Conservation (phyloP, 2,329 filamentous ascomycete genomes). For the Chaetomium olivaceum region DNA sequence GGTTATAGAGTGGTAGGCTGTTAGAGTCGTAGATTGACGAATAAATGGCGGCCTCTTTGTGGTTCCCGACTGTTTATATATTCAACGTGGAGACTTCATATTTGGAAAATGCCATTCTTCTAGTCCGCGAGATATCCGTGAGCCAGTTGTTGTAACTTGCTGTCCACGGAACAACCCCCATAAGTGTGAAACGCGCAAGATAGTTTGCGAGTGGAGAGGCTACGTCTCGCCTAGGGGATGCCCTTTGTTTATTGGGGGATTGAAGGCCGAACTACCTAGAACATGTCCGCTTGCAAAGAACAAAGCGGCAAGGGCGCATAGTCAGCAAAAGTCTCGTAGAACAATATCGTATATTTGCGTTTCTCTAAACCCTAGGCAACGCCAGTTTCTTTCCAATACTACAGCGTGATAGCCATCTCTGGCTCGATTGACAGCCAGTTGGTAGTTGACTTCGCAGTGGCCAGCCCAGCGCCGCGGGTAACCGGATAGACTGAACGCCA, state of each 20-base stretch:
- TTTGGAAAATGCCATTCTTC: neutral
- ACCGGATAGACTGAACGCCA: too few relatives aligned
- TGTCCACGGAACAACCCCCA: neutral
- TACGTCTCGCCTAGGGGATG: neutral
- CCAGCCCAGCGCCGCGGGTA: too few relatives aligned
- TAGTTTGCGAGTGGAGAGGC: neutral
- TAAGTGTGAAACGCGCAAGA: neutral
- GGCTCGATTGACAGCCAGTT: too few relatives aligned
- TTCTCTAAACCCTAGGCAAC: neutral
- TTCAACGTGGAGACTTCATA: neutral
- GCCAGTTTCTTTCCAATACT: too few relatives aligned
- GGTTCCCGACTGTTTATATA: neutral
- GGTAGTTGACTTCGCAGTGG: too few relatives aligned
- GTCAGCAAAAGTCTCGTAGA: neutral
- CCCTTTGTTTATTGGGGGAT: neutral
- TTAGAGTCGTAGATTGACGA: neutral
- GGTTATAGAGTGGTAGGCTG: neutral
- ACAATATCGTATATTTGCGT: neutral
- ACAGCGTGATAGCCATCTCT: too few relatives aligned
- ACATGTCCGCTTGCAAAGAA: neutral
- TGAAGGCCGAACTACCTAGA: neutral
- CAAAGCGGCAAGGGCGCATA: neutral
- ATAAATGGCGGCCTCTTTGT: neutral
- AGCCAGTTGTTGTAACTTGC: neutral
- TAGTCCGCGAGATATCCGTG: neutral